Evolutionary conservation across 345 rosid species (phyloP), one percentile per base, ranked within the genome.

Genomic region (Toxicodendron radicans): DNA sequence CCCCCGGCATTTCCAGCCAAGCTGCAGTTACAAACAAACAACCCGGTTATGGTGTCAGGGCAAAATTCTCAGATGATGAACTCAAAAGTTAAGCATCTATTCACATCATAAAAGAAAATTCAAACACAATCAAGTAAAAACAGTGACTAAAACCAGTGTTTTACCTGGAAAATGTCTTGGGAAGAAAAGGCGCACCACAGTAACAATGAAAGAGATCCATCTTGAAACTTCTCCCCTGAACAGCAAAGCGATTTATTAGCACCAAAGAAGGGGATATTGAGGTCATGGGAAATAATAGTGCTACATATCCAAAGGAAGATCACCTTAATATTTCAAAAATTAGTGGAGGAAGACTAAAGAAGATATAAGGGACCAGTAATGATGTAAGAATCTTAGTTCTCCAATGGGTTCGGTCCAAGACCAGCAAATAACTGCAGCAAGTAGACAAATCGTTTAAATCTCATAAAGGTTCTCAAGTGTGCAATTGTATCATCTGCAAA

Each of bases 401-500:
- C 99, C 99, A 92, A 58, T 92, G 85, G 16, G 98, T 95, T 60
- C 97, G 90, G 76, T 95, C 98, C 89, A 91, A 73, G 77, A 95
- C 86, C 89, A 95, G 76, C 83, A 95, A 78, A 76, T 95, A 95
- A 78, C 98, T 92, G 89, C 86, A 57, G 13, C 1, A 73, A 71
- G 9, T 38, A 58, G 18, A 27, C 3, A 3, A 58, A 24, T 58
- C 2, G 65, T 61, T 60, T 11, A 7, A 32, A 27, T 27, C 16
- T 27, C 16, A 38, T 38, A 38, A 35, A 35, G 43, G 43, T 38
- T 38, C 43, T 1, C 43, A 38, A 38, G 43, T 7, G 9, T 38
- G 43, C 51, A 41, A 70, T n/a, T 30, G 12, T n/a, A 53, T 20
- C 7, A 14, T 53, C 14, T 69, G 4, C 38, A 13, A 3, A 21